Base-by-base conservation (phyloP, 164 flowering plant species). In the Vitis rupestris region DNA sequence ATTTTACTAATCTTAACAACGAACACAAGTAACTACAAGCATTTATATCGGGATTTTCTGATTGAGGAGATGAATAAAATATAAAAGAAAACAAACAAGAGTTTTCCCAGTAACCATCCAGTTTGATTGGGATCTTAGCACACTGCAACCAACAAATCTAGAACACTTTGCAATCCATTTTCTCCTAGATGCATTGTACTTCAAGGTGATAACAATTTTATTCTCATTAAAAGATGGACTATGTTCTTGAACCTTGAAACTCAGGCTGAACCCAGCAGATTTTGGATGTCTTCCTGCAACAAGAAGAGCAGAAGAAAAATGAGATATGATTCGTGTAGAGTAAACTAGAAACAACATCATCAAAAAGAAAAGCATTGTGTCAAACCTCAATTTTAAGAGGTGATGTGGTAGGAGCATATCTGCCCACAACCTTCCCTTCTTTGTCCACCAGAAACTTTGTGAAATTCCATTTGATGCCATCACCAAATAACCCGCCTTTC, bases 391-490 rank as follows among this genome's bases (percentile, higher is more conserved):
- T 83, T 70, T 85, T 77, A 61, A 86, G 84, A 49, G 98, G 97
- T 27, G 95, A 77, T 9, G 97, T 92, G 30, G 77, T 82, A 7
- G 97, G 97, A 44, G 90, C 87, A 72, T 84, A 94, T 87, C 99
- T 75, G 65, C 81, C 82, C 15, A 91, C 88, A 64, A 91, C 91
- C 23, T 87, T 91, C 50, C 99, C 98, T 59, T 91, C 81, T 81
- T 85, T 94, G 82, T 88, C 75, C 16, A 92, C 94, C 78, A 94
- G 74, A 75, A 94, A 94, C 80, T 94, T 94, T 1, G 98, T 88
- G 78, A 90, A 94, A 80, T 94, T 94, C 98, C 97, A 94, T 65
- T 94, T 94, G 83, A 94, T 90, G 52, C 79, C 85, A 80, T 91
- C 84, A 19, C 82, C 86, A 19, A 94, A 67, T 5, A 79, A 47